Conservation (phyloP, 2,329 filamentous ascomycete genomes). For the Seiridium unicorne region DNA sequence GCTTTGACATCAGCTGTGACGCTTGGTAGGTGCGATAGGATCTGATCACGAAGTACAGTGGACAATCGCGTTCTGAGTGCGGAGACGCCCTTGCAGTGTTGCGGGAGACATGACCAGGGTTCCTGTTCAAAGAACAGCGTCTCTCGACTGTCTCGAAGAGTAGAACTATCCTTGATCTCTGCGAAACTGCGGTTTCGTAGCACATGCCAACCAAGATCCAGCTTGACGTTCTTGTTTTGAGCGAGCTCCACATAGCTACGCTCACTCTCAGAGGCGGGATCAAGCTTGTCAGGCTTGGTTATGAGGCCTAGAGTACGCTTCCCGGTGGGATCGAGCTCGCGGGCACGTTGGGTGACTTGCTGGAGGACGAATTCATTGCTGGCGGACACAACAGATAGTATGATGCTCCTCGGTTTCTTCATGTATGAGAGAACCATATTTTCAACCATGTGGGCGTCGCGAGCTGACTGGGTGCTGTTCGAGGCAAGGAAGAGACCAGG, state of each 20-base stretch:
- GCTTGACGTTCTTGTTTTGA: conserved; percentile 39
- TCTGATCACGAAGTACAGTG: conserved; percentile 23
- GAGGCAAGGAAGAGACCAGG: conserved; percentile 50
- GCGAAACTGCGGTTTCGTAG: conserved; percentile 36
- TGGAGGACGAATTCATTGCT: conserved; percentile 57
- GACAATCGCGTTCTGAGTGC: conserved; percentile 21
- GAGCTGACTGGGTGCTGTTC: conserved; percentile 38
- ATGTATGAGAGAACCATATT: conserved; percentile 54
- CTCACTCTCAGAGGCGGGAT: conserved; percentile 35
- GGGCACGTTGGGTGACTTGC: conserved; percentile 47
- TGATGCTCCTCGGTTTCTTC: conserved; percentile 51
- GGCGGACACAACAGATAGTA: conserved; percentile 55
- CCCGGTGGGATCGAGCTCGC: conserved; percentile 28
- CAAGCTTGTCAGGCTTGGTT: conserved; percentile 41
- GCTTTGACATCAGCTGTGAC: conserved; percentile 27
- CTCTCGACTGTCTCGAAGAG: conserved; percentile 9
- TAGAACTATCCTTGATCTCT: conserved; percentile 7
- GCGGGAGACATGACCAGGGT: conserved; percentile 9
- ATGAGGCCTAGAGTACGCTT: conserved; percentile 44
- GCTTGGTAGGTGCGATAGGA: conserved; percentile 26
- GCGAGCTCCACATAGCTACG: conserved; percentile 35
- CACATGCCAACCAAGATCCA: conserved; percentile 51
- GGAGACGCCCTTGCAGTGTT: conserved; percentile 16
- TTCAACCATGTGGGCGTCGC: conserved; percentile 40
- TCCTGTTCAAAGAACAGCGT: conserved; percentile 12